Conservation (phyloP, 305 asterid species). For the Rubia peregrina region DNA sequence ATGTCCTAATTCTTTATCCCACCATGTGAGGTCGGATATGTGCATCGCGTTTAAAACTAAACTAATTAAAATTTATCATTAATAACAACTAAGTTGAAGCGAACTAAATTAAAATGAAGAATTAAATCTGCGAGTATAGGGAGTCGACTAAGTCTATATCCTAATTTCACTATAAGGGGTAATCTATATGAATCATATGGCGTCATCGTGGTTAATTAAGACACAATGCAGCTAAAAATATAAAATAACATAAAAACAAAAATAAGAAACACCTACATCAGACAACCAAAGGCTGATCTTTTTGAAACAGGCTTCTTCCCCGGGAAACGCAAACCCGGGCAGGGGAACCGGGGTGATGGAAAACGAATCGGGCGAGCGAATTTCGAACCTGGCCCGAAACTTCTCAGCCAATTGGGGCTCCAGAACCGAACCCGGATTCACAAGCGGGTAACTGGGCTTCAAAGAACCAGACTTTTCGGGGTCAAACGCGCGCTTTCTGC, state of each 20-base stretch:
- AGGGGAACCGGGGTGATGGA: slow-evolving; percentile 49
- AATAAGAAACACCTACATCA: slow-evolving; percentile 32
- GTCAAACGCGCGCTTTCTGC: slow-evolving; percentile 45
- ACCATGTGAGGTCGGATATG: not conserved
- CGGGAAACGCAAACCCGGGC: slow-evolving; percentile 53
- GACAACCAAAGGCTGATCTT: slow-evolving; percentile 47
- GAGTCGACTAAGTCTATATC: too few relatives aligned
- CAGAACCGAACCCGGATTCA: slow-evolving; percentile 8
- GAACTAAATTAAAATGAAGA: not conserved
- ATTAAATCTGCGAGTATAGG: too few relatives aligned
- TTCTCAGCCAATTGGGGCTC: slow-evolving; percentile 27
- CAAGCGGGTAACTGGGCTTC: slow-evolving; percentile 19
- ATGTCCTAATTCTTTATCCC: not conserved
- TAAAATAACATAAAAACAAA: not conserved
- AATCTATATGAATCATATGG: not conserved
- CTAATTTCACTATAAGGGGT: not conserved
- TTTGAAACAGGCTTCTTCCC: slow-evolving; percentile 49
- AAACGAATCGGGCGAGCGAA: slow-evolving; percentile 81
- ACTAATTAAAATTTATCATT: not conserved
- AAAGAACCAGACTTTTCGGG: slow-evolving; percentile 11
- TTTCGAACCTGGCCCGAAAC: slow-evolving; percentile 57
- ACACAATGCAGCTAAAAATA: not conserved
- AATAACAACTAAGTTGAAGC: not conserved
- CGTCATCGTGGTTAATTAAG: not conserved
- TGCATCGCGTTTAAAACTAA: not conserved